phyloP scores from a whole-genome alignment of 768 basidiomycete species.

The Termitomyces titanicus region DNA sequence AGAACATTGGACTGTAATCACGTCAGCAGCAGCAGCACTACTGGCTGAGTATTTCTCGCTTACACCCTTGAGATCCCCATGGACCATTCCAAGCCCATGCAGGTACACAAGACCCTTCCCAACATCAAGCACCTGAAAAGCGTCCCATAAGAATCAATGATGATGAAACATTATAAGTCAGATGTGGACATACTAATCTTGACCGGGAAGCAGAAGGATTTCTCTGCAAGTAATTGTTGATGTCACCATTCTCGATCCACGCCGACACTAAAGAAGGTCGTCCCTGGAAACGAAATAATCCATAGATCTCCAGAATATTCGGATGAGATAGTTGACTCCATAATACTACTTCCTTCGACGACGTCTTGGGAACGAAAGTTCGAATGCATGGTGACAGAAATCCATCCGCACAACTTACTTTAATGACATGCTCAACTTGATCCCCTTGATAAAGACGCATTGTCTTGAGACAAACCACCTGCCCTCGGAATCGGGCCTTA shows the following conservation, averaged over 20 bases:
- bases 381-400: too few species aligned
- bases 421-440: background rate
- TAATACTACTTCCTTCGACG: too few species aligned
- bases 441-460: background rate
- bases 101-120: background rate
- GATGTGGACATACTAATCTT: background rate
- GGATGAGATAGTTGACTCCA: slow-evolving; percentile 6
- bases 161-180: too few species aligned
- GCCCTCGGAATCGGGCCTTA: background rate
- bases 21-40: background rate
- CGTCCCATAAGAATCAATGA: too few species aligned
- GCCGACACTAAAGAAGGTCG: slow-evolving; percentile 11
- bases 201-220: background rate
- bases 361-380: too few species aligned
- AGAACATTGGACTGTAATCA: background rate
- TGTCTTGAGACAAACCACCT: background rate
- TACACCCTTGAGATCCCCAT: background rate
- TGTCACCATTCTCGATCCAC: slow-evolving; percentile 10
- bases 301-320: slow-evolving; percentile 14
- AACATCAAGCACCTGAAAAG: background rate
- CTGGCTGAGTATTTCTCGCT: background rate
- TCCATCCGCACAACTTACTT: background rate
- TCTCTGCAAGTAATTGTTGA: background rate
- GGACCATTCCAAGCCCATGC: background rate
- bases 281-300: slow-evolving; percentile 7